Evolutionary conservation across 495 filamentous ascomycete genomes (phyloP).

Genomic region (Lepraria neglecta): DNA sequence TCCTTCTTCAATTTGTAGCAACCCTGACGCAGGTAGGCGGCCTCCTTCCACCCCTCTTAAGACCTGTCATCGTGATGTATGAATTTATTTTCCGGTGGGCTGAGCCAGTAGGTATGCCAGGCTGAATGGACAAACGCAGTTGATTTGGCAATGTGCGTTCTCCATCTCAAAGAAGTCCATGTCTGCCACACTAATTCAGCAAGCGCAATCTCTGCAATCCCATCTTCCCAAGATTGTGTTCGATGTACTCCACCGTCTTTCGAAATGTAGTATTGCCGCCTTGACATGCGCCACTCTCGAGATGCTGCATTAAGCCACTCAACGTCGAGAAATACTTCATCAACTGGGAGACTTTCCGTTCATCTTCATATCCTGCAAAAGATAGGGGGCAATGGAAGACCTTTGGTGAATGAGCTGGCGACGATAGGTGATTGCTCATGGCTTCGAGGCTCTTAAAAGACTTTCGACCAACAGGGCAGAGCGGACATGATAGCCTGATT

Average conservation of each 20-base stretch:
- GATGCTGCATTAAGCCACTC: slow-evolving; percentile 28
- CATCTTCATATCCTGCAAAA: slow-evolving; percentile 15
- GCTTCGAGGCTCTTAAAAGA: slow-evolving; percentile 17
- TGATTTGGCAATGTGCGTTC: too few relatives aligned
- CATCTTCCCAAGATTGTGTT: slow-evolving; percentile 24
- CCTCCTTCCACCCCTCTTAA: too few relatives aligned
- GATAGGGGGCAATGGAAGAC: slow-evolving; percentile 18
- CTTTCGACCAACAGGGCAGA: slow-evolving; percentile 14
- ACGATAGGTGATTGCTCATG: slow-evolving; percentile 15
- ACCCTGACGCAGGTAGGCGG: too few relatives aligned
- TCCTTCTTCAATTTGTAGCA: too few relatives aligned
- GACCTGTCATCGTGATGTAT: too few relatives aligned
- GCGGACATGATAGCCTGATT: slow-evolving; percentile 6
- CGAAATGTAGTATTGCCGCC: slow-evolving; percentile 24
- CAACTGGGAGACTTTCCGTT: slow-evolving; percentile 10
- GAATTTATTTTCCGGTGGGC: too few relatives aligned
- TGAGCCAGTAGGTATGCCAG: too few relatives aligned
- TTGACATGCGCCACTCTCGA: slow-evolving; percentile 27
- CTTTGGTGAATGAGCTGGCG: slow-evolving; percentile 18
- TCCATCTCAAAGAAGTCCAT: too few relatives aligned
- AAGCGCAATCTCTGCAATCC: slow-evolving; percentile 23
- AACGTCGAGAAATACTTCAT: slow-evolving; percentile 25
- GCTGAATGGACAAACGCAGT: too few relatives aligned
- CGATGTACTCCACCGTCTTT: slow-evolving; percentile 24
- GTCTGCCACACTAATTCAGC: slow-evolving; percentile 19